These are phyloP conservation scores for Sequoiadendron giganteum DNA, from an alignment of 75 land plant species.

Conservation along the genomic window DNA sequence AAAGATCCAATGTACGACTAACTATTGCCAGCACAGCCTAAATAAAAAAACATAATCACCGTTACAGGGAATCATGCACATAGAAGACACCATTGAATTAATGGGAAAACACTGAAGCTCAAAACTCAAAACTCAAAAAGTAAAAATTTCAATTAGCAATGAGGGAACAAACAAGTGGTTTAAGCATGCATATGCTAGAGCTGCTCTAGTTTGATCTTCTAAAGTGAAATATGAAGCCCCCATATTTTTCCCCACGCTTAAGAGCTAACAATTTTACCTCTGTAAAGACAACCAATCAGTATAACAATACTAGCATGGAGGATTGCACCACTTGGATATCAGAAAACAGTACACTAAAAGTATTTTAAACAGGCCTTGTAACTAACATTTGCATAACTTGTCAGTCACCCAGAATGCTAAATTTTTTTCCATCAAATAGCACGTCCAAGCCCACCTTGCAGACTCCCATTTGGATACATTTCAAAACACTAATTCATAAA, in stretches of 20 bases:
- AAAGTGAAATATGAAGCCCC: background rate
- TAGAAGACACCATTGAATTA: background rate
- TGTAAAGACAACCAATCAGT: background rate
- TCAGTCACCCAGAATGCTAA: background rate
- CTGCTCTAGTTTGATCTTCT: background rate
- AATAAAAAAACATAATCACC: background rate
- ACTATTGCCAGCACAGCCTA: background rate
- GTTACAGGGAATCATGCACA: background rate
- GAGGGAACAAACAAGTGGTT: background rate
- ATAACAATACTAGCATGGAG: background rate
- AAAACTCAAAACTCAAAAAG: background rate
- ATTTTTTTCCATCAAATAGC: background rate
- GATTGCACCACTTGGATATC: background rate
- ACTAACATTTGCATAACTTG: background rate
- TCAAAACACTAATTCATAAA: background rate
- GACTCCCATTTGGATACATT: no score
- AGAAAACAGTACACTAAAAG: background rate
- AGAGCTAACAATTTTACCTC: no score
- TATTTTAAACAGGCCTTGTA: background rate
- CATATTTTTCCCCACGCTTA: background rate
- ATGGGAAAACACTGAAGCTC: background rate
- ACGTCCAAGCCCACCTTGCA: background rate
- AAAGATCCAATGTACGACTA: background rate
- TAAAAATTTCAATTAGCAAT: background rate
- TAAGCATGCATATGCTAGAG: background rate